Evolutionary conservation across 2,329 filamentous ascomycete species (phyloP).

Genomic region (Calonectria hongkongensis): DNA sequence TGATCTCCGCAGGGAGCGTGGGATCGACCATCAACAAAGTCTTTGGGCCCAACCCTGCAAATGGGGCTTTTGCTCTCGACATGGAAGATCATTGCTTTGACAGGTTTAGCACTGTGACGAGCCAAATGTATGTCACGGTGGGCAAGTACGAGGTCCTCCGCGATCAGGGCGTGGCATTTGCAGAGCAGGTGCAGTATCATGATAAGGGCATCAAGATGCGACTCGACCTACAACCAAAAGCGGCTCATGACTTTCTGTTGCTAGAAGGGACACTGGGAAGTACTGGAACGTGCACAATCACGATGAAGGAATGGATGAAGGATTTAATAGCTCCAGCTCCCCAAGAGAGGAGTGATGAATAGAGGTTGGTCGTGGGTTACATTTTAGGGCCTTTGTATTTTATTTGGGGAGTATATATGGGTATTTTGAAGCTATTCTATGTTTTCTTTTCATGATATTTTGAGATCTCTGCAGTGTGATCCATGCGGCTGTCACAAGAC

Average conservation of each 20-base stretch:
- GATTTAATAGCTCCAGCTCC: background rate
- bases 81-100: slow-evolving; percentile 11
- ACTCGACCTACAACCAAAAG: slow-evolving; percentile 2
- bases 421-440: too few species aligned
- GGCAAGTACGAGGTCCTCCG: slow-evolving; percentile 41
- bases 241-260: slow-evolving; percentile 5
- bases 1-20: slow-evolving; percentile 34
- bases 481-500: too few species aligned
- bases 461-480: too few species aligned
- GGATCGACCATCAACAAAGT: slow-evolving; percentile 23
- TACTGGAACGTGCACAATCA: background rate
- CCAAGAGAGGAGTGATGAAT: background rate
- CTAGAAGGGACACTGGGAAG: background rate
- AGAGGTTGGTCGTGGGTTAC: background rate
- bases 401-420: too few species aligned
- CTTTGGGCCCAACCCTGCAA: slow-evolving; percentile 17
- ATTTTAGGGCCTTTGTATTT: background rate
- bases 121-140: slow-evolving; percentile 33
- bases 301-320: slow-evolving; percentile 10
- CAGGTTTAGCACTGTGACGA: slow-evolving; percentile 3
- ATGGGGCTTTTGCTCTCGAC: background rate
- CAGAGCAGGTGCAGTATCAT: slow-evolving; percentile 30
- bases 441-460: too few species aligned
- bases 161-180: slow-evolving; percentile 33
- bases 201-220: slow-evolving; percentile 7